Conservation (phyloP, 2,329 filamentous ascomycete species). For the Fusarium staphyleae region DNA sequence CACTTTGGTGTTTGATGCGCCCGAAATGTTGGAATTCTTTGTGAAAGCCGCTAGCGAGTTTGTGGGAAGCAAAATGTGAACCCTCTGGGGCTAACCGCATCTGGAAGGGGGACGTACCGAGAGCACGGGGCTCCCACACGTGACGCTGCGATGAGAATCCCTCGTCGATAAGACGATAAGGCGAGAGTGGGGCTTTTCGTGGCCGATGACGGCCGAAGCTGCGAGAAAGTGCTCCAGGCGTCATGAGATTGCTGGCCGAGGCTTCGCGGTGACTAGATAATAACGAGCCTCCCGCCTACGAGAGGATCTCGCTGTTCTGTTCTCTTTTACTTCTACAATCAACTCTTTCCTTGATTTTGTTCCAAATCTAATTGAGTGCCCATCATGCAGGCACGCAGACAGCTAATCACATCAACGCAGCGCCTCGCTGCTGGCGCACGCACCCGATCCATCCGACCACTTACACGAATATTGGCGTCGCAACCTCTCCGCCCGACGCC, state of each 20-base stretch:
- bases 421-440: constrained; percentile 45
- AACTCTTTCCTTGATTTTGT: constrained; percentile 2
- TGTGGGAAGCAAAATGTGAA: constrained; percentile 55
- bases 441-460: constrained; percentile 41
- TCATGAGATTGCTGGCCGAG: constrained; percentile 38
- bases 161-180: constrained; percentile 32
- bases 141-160: constrained; percentile 33
- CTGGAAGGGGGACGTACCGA: constrained; percentile 29
- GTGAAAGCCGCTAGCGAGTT: constrained; percentile 52
- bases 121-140: constrained; percentile 47
- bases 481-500: constrained; percentile 34
- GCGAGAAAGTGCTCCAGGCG: constrained; percentile 49
- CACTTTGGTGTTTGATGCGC: constrained; percentile 47
- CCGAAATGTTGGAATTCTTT: constrained; percentile 53
- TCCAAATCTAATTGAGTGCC: constrained; percentile 15
- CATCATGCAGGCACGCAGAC: constrained; percentile 52
- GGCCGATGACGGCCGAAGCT: constrained; percentile 45
- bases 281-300: constrained; percentile 15
- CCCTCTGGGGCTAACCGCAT: constrained; percentile 51
- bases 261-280: constrained; percentile 31
- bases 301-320: constrained; percentile 11
- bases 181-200: constrained; percentile 14
- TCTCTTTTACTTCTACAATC: constrained; percentile 7
- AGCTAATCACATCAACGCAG: constrained; percentile 50
- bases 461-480: constrained; percentile 38